A percentile compares a stretch with the other conserved stretches of the same genome.
phyloP scores from a whole-genome alignment of 2,329 filamentous ascomycete genomes.

The Nemania diffusa region DNA sequence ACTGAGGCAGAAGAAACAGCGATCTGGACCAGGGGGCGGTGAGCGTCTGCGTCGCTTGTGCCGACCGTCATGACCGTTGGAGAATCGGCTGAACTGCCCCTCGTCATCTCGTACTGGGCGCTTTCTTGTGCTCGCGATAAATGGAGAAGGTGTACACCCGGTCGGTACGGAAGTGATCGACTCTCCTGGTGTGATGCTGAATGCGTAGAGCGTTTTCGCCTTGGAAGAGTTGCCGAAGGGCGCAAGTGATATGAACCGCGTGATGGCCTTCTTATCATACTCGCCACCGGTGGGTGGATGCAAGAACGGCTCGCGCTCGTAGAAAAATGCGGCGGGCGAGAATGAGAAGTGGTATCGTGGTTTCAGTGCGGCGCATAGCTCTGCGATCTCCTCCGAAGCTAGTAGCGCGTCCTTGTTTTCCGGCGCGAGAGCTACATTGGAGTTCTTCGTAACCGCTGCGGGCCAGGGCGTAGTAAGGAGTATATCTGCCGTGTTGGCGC shows the following conservation, averaged over 20 bases:
- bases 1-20: conserved; percentile 96
- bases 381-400: conserved; percentile 75
- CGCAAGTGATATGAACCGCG: conserved; percentile 91
- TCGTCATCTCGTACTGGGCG: conserved; percentile 60
- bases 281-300: conserved; percentile 63
- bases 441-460: conserved; percentile 73
- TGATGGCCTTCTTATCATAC: conserved; percentile 68
- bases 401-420: conserved; percentile 62
- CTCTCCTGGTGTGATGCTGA: conserved; percentile 74
- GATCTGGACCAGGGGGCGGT: conserved; percentile 73
- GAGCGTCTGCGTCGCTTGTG: conserved; percentile 60
- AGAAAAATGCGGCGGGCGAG: conserved; percentile 74
- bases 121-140: conserved; percentile 65
- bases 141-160: conserved; percentile 81
- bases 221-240: conserved; percentile 79
- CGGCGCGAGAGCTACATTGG: conserved; percentile 68
- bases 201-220: conserved; percentile 84
- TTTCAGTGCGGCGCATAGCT: conserved; percentile 80
- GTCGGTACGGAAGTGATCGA: conserved; percentile 68
- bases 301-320: conserved; percentile 93
- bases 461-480: conserved; percentile 91
- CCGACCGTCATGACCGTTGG: conserved; percentile 57
- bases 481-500: conserved; percentile 84
- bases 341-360: conserved; percentile 91
- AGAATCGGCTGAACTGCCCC: conserved; percentile 65